These are phyloP conservation scores for Monosporozyma aerobia DNA, from an alignment of 805 yeast genomes.

Conservation along the genomic window DNA sequence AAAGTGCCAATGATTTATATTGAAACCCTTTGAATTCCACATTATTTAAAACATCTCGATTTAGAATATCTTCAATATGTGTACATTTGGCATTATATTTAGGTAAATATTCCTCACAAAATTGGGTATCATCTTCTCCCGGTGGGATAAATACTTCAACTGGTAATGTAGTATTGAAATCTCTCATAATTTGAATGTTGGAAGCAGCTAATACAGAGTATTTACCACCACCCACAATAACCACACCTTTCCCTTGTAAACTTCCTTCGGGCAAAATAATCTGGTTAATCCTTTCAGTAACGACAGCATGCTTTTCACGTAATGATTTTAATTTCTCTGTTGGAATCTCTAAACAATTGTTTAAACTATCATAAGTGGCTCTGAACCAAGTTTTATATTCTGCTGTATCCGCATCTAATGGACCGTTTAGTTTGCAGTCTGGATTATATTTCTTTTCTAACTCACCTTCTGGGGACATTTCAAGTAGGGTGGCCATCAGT, in stretches of 20 bases:
- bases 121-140: slow-evolving; percentile 49
- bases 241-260: slow-evolving; percentile 35
- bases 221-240: slow-evolving; percentile 72
- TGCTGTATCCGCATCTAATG: slow-evolving; percentile 17
- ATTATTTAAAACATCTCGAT: slow-evolving; percentile 34
- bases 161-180: slow-evolving; percentile 50
- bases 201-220: slow-evolving; percentile 63
- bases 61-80: slow-evolving; percentile 50
- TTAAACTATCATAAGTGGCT: slow-evolving; percentile 14
- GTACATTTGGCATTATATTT: slow-evolving; percentile 49
- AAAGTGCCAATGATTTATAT: slow-evolving; percentile 57
- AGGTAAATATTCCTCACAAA: slow-evolving; percentile 56
- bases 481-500: not conserved
- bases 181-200: slow-evolving; percentile 53
- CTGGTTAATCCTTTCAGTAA: not conserved
- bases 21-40: slow-evolving; percentile 32
- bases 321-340: slow-evolving; percentile 11
- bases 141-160: slow-evolving; percentile 70
- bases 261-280: slow-evolving; percentile 8
- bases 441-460: slow-evolving; percentile 12
- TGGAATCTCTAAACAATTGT: slow-evolving; percentile 19
- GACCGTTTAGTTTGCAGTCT: slow-evolving; percentile 15
- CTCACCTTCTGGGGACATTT: slow-evolving; percentile 18
- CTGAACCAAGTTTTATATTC: slow-evolving; percentile 14
- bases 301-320: not conserved